Evolutionary conservation across 2,329 filamentous ascomycete species (phyloP).

Genomic region (Ambrosiella xylebori): DNA sequence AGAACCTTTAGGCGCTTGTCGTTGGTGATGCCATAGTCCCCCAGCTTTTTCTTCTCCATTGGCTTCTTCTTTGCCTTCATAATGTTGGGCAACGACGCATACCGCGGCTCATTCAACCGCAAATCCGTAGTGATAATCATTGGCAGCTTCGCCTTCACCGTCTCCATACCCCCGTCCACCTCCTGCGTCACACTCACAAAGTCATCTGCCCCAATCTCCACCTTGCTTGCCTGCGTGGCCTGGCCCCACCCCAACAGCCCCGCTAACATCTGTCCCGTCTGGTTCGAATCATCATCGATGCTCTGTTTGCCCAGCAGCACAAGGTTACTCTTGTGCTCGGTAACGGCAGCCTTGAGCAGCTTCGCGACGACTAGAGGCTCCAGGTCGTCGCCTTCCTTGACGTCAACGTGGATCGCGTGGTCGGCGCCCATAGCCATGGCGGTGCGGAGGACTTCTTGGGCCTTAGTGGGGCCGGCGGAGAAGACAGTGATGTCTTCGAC

Average conservation of each 20-base stretch:
- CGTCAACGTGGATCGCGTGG: conserved; percentile 73
- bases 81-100: conserved; percentile 90
- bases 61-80: conserved; percentile 99
- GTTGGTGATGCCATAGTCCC: conserved; percentile 63
- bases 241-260: conserved; percentile 84
- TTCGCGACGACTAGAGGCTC: conserved; percentile 91
- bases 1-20: conserved; percentile 68
- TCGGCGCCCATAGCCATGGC: conserved; percentile 99
- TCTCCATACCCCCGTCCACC: conserved; percentile 91
- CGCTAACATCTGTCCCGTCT: conserved; percentile 97
- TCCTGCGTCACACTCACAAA: conserved; percentile 66
- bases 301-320: conserved; percentile 94
- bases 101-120: conserved; percentile 84
- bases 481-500: conserved; percentile 88
- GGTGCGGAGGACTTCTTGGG: conserved; percentile 75
- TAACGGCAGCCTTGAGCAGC: conserved; percentile 61
- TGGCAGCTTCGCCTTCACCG: conserved; percentile 66
- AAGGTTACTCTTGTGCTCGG: conserved; percentile 74
- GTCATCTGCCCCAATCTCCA: conserved; percentile 57
- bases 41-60: conserved; percentile 75
- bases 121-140: conserved; percentile 93
- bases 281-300: conserved; percentile 87
- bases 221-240: conserved; percentile 80
- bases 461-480: conserved; percentile 74
- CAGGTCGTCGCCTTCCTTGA: conserved; percentile 55